Conservation (phyloP, 2,329 filamentous ascomycete species). For the Karstenula rhodostoma region DNA sequence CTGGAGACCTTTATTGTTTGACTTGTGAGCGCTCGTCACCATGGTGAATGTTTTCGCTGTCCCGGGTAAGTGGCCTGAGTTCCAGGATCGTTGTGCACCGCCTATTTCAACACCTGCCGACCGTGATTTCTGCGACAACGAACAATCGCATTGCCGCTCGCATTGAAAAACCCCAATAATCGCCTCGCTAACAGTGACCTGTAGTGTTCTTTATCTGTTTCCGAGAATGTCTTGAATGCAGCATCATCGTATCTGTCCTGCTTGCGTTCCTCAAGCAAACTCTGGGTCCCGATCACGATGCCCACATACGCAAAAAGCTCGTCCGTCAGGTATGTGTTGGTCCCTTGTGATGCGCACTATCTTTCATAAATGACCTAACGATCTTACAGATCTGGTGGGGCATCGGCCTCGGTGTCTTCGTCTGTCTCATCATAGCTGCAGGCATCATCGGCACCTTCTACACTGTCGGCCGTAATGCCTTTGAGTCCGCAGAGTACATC, state of each 20-base stretch:
- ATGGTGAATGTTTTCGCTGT: constrained; percentile 77
- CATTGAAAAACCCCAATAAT: neutral
- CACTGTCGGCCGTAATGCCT: constrained; percentile 71
- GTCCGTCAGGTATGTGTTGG: constrained; percentile 63
- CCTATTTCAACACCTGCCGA: no score
- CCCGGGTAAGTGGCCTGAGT: constrained; percentile 57
- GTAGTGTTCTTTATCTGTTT: constrained; percentile 89
- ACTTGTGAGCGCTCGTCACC: constrained; percentile 27
- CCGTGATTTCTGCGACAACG: neutral
- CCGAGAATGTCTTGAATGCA: constrained; percentile 82
- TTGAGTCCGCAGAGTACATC: constrained; percentile 73
- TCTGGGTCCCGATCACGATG: constrained; percentile 71
- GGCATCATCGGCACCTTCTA: constrained; percentile 79
- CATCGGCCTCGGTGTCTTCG: constrained; percentile 66
- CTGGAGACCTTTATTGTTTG: neutral
- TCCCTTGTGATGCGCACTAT: neutral
- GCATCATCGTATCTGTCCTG: constrained; percentile 86
- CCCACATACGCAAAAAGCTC: constrained; percentile 70
- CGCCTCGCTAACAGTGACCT: neutral
- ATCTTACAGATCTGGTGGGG: constrained; percentile 72
- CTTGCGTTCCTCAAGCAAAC: constrained; percentile 86
- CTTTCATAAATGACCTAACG: neutral
- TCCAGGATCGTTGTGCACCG: no score
- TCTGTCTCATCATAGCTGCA: constrained; percentile 70
- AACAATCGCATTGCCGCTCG: neutral